Base-by-base conservation (phyloP, 2,329 filamentous ascomycete species). In the Colletotrichum sp. region DNA sequence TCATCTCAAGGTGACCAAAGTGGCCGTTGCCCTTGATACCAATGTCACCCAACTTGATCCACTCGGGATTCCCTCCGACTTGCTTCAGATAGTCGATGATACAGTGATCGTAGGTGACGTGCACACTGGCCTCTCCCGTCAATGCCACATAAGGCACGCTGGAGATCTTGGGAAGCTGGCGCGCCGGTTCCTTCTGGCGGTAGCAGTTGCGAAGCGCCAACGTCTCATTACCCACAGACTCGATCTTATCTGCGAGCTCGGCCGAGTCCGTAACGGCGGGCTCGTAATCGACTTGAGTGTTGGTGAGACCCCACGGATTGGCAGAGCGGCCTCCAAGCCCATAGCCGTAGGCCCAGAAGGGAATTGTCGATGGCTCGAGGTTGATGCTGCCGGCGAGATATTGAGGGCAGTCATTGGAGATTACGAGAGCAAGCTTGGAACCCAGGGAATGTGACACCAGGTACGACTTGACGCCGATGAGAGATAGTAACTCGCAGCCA, bases 91-190 rank as follows among this genome's bases (percentile, higher is more conserved):
- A 90, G 48, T 82, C 79, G n/a, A 89, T 85, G 3, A 87, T 89
- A 77, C 88, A 90, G 78, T 89, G 86, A 74, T 91, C 89, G 77
- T 90, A 90, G 24, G 84, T 82, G 16, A 85, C 83, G 81, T 91
- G 89, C 62, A 86, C 89, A 32, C 86, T 87, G 10, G 89, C 87
- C 77, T 90, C 87, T 14, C 83, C 82, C 0, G 87, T 89, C 26
- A 89, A 80, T 18, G 89, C 80, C 16, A 90, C 80, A 7, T 87
- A 84, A 1, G 87, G 88, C 10, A 90, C 83, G 21, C 82, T 81
- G 7, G 78, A 79, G 14, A 91, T 79, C 71, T 90, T 89, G 3
- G 79, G 81, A 67, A 91, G 78, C 77, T 84, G 80, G 69, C 84
- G 84, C 10, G 78, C 81, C 5, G 81, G 80, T 64, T 77, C 69